Evolutionary conservation across 2,329 filamentous ascomycete genomes (phyloP), one percentile per base, ranked within the genome.

Genomic region (Periconia macrospinosa): DNA sequence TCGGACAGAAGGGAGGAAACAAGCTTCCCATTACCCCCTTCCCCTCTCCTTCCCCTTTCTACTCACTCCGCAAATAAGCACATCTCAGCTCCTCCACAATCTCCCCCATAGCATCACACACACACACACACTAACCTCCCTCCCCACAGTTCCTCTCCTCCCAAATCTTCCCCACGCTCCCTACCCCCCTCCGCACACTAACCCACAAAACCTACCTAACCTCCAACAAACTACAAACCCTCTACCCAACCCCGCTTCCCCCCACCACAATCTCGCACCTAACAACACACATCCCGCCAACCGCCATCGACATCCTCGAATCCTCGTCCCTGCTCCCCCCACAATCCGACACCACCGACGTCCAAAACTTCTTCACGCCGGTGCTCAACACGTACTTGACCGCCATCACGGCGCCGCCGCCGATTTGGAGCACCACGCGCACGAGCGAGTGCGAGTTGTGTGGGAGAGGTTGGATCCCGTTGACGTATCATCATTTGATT

Each of bases 401-500:
- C 0, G 69, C 80, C 1, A 76, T 81, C 9, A 84, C 82, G 1
- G 78, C 85, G 0, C 76, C 87, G 0, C 90, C 90, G 0, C 87
- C 88, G 0, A 78, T 85, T 8, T 87, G 87, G 64, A 75, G 77
- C 1, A 75, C 79, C 0, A 88, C 87, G 1, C 81, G 83, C 20
- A 81, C 73, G 1, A 43, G 60, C 0, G 63, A 59, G 6, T 96
- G 91, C 72, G 91, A 96, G 76, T 82, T 95, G 20, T 95, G 91
- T 70, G 83, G 79, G 1, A 80, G 91, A 1, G 83, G 85, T 57
- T 91, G 89, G 84, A 84, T 94, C 19, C 84, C 85, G 9, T 74
- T 94, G 56, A 90, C 88, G 1, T 95, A 94, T 69, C 91, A 96
- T 68, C 91, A 95, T 75, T 77, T 96, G 42, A 92, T 96, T 50